Evolutionary conservation across 345 rosid genomes (phyloP).

Genomic region (Litchi chinensis): DNA sequence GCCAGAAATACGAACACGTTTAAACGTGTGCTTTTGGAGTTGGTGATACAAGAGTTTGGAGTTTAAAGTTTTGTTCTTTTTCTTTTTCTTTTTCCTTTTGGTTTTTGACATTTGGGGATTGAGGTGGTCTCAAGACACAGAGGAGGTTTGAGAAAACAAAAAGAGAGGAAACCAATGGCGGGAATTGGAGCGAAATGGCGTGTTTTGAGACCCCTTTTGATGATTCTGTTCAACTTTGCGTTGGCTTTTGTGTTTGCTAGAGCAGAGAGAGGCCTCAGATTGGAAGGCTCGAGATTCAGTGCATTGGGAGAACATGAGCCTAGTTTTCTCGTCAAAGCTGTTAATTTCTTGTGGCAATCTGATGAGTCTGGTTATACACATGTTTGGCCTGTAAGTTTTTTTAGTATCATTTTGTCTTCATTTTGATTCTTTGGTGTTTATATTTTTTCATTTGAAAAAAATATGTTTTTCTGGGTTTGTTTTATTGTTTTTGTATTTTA

Average conservation of each 20-base stretch:
- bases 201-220: constrained; percentile 37
- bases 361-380: constrained; percentile 52
- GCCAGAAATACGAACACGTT: not conserved
- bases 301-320: constrained; percentile 30
- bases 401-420: not conserved
- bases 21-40: not conserved
- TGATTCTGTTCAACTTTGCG: constrained; percentile 34
- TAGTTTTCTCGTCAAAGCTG: constrained; percentile 30
- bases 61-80: not conserved
- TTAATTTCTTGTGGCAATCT: constrained; percentile 50
- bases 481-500: not conserved
- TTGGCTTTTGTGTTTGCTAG: constrained; percentile 52
- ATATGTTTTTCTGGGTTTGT: not conserved
- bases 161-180: constrained; percentile 35
- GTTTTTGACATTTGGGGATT: too few relatives aligned
- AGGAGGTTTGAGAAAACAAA: not conserved
- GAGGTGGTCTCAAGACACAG: not conserved
- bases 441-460: not conserved
- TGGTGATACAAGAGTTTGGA: not conserved
- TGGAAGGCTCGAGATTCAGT: constrained; percentile 18
- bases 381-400: constrained; percentile 72
- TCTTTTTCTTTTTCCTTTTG: too few relatives aligned
- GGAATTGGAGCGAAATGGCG: constrained; percentile 42
- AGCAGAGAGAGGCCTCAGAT: constrained; percentile 55
- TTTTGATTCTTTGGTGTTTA: not conserved